Evolutionary conservation across 2,329 filamentous ascomycete genomes (phyloP), one percentile per base, ranked within the genome.

Genomic region (Huntiella abstrusa): DNA sequence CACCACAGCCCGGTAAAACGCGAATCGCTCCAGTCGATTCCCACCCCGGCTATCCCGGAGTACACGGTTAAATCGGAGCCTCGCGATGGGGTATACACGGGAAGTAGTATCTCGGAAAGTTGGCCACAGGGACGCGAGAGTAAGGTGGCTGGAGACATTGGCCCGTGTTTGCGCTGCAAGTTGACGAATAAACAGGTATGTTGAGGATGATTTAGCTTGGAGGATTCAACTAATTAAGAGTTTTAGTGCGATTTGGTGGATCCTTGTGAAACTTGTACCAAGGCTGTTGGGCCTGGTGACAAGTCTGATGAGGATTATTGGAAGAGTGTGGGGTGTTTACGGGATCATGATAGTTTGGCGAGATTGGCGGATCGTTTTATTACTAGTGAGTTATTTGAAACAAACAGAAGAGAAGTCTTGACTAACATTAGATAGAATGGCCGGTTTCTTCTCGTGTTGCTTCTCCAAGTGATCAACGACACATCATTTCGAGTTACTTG

Each of bases 401-500:
- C 1, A 19, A 19, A 19, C 3, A 19, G n/a, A n/a, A 19, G 17
- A 19, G 1, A 4, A 19, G 17, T 19, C 17, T 19, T 19, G 5
- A 19, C 17, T 19, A 19, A 19, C 17, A 19, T 19, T 19, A 3
- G 17, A 19, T 19, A 19, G 17, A 19, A 19, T 19, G 17, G 17
- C 28, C 38, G 11, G 7, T 8, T 7, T 32, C 17, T 13, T 17
- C 12, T 8, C 15, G 22, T 7, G 6, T 33, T 28, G 41, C 41
- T 8, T 34, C 34, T 33, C 13, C 35, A 7, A n/a, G 15, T 37
- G 64, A 66, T 5, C 42, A 45, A 33, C 33, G 42, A 15, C 15
- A 64, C 15, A 66, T 62, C 47, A 63, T 74, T 52, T 73, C 73
- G 53, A 67, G 72, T 16, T 66, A 65, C 48, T 58, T 75, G 6